These are phyloP conservation scores for Dothideomycetes sp. DNA, from an alignment of 2,329 filamentous ascomycete genomes.

Conservation along the genomic window DNA sequence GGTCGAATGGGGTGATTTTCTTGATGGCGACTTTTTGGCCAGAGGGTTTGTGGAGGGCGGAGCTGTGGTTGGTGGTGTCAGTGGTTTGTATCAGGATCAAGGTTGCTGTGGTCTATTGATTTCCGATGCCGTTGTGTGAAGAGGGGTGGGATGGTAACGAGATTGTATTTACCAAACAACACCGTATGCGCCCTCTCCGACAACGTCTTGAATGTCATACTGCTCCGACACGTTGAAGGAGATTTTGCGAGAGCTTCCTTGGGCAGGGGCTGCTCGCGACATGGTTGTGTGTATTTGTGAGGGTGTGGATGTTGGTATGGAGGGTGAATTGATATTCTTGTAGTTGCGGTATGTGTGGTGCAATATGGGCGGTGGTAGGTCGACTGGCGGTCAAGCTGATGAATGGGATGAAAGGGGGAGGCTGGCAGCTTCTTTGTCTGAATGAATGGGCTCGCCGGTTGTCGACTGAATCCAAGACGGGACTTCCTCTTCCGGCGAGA, in stretches of 20 bases:
- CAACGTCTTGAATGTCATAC: constrained; percentile 99
- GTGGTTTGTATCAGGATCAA: too few species aligned
- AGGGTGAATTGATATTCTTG: neutral
- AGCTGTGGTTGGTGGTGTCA: constrained; percentile 45
- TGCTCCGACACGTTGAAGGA: constrained; percentile 99
- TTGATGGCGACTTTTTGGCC: constrained; percentile 99
- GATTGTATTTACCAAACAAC: constrained; percentile 98
- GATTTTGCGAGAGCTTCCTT: constrained; percentile 69
- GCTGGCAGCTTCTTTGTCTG: too few species aligned
- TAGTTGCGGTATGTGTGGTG: neutral
- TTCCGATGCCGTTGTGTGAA: too few species aligned
- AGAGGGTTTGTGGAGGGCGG: constrained; percentile 94
- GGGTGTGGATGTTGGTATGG: constrained; percentile 3
- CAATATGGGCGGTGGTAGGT: neutral
- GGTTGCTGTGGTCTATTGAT: too few species aligned
- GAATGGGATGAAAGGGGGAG: neutral
- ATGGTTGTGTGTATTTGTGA: constrained; percentile 9
- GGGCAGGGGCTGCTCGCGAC: constrained; percentile 18
- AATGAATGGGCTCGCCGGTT: too few species aligned
- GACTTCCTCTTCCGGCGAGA: too few species aligned
- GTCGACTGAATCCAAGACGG: too few species aligned
- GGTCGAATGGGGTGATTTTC: constrained; percentile 98
- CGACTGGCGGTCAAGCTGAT: constrained; percentile 5
- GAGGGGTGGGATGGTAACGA: too few species aligned
- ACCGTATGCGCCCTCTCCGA: constrained; percentile 95